Evolutionary conservation across 306 rosid species (phyloP), one percentile per base, ranked within the genome.

Genomic region (Malus asiatica): DNA sequence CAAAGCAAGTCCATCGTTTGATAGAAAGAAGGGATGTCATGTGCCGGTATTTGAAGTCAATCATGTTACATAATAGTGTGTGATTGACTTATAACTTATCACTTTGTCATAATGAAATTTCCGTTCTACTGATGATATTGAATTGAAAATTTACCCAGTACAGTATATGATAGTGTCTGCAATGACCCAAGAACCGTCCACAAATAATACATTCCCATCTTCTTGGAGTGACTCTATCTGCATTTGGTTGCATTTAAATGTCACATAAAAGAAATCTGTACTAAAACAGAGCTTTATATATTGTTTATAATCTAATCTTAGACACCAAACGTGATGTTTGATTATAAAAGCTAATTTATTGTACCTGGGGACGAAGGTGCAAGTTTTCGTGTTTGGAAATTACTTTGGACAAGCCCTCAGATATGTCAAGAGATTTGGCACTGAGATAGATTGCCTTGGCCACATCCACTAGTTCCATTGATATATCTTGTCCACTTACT

Each of bases 401-500:
- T 88, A 92, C 82, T 84, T 95, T 92, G 48, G 97, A 85, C 65
- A 95, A 82, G 60, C 98, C 98, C 55, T 86, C 88, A 22, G 90
- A 38, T 22, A 95, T 82, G 30, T 84, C 23, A 4, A 88, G 78
- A 46, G 96, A 92, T 88, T 81, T 92, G n/a, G 89, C 79, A 76
- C 97, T 87, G 70, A 95, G 69, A 48, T 92, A 86, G 60, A 89
- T 86, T 80, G 93, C 92, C 84, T 90, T 95, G 12, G 90, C 95
- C 65, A 90, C 89, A 51, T 85, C 89, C 66, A 90, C 85, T 42
- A 95, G 89, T 67, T 95, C 97, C 82, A 92, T 82, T 58, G 97
- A 90, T 81, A 92, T 81, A 70, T 95, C 98, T 85, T 90, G 97
- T 32, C 98, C 98, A 38, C 96, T 95, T 4, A 77, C 81, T 72